Base-by-base conservation (phyloP, 2,329 filamentous ascomycete genomes). In the Aspergillus fumigatiaffinis region DNA sequence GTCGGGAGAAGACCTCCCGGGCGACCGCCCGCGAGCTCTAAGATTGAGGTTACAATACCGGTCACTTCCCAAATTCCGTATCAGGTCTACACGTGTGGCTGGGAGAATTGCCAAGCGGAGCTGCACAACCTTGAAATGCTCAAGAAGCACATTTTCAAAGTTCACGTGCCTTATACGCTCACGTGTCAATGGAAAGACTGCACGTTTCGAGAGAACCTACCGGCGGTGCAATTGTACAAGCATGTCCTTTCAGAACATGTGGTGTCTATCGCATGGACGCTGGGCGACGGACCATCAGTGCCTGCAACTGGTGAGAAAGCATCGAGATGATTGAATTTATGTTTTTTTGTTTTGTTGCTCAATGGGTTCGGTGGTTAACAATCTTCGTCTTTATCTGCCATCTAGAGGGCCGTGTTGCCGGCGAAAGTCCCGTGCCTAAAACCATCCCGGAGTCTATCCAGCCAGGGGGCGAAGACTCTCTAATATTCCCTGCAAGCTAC, bases 91-190 rank as follows among this genome's bases (percentile, higher is more conserved):
- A 76, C 77, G 54, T 89, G 86, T 69, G 69, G 75, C 46, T 88
- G 85, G 86, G 71, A 78, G 52, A 70, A 73, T 1, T 89, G 86
- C 66, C 69, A 71, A 3, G 80, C 82, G 0, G 78, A 86, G 60
- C 72, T 88, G 4, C 86, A 88, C 69, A 88, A 87, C 62, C 69
- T 87, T 14, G 79, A 81, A 8, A 83, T 81, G 0, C 72, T 88
- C 5, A 80, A 80, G 59, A 83, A 82, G 56, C 86, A 89, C 67
- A 70, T 86, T 5, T 67, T 76, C 52, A 87, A 84, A 63, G 69
- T 82, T 3, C 86, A 88, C 56, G 63, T 73, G 2, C 68, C 72
- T 2, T 58, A 68, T 52, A 60, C 66, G 17, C 66, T 71, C 42
- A 59, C 55, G 3, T 73, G 67, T 50, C 56, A 63, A 35, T 69